These are phyloP conservation scores for Mycena crocata DNA, from an alignment of 768 basidiomycete genomes.

Conservation along the genomic window DNA sequence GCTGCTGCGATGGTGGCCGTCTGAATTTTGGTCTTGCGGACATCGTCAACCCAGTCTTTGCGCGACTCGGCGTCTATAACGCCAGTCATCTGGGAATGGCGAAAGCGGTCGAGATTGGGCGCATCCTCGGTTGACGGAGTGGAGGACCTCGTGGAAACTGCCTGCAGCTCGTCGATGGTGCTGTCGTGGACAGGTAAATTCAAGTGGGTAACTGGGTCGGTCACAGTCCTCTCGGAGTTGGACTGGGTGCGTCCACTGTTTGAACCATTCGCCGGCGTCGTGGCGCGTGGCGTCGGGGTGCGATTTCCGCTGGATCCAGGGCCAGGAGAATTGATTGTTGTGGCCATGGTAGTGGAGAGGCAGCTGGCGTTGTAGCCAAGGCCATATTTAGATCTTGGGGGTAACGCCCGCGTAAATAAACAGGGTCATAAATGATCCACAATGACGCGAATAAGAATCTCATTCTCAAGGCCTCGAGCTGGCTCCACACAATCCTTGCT, in stretches of 20 bases:
- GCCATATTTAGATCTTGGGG: no score
- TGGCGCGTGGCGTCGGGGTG: conserved; percentile 5
- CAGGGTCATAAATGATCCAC: no score
- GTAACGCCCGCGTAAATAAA: no score
- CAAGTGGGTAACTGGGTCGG: conserved; percentile 55
- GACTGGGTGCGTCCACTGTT: neutral
- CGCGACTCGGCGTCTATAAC: conserved; percentile 44
- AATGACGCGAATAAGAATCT: no score
- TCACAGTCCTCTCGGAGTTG: conserved; percentile 36
- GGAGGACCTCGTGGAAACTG: conserved; percentile 43
- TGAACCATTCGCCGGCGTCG: no score
- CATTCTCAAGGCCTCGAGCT: no score
- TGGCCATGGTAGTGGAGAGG: neutral
- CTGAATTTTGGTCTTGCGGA: conserved; percentile 44
- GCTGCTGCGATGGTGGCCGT: conserved; percentile 45
- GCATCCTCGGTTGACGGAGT: conserved; percentile 33
- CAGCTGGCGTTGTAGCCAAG: no score
- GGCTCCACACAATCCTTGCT: no score
- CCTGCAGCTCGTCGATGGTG: conserved; percentile 48
- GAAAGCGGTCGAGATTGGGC: conserved; percentile 27
- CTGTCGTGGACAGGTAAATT: conserved; percentile 50
- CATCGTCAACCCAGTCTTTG: conserved; percentile 46
- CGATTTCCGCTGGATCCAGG: neutral
- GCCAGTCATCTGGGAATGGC: conserved; percentile 43
- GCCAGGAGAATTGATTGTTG: neutral